Conservation (phyloP, 768 basidiomycete species). For the Cystofilobasidium ferigula region DNA sequence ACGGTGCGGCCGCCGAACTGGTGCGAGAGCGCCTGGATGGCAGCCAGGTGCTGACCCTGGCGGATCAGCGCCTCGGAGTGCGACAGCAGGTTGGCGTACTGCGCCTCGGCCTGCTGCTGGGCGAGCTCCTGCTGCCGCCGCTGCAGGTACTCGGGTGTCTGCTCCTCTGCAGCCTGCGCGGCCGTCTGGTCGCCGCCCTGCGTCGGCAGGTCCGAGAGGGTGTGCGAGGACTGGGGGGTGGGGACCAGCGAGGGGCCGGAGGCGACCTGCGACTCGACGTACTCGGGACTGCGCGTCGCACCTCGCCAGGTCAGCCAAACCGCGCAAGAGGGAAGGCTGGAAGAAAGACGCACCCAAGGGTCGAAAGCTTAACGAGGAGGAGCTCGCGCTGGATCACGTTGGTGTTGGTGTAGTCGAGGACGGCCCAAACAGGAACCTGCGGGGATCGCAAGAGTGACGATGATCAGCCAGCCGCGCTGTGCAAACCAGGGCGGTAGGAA, state of each 20-base stretch:
- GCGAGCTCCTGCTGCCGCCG: slow-evolving; percentile 1
- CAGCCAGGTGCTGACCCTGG: slow-evolving; percentile 79
- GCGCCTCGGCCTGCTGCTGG: slow-evolving; percentile 6
- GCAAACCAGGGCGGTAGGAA: background rate
- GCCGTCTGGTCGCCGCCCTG: slow-evolving; percentile 19
- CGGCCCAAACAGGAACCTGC: slow-evolving; percentile 98
- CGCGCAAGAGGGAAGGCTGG: background rate
- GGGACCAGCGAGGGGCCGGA: slow-evolving; percentile 25
- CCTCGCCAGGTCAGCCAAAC: background rate
- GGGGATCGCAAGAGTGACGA: background rate
- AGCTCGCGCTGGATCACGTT: slow-evolving; percentile 83
- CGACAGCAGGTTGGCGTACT: slow-evolving; percentile 38
- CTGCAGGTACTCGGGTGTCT: background rate
- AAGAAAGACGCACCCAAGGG: slow-evolving; percentile 50
- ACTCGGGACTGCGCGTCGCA: slow-evolving; percentile 17
- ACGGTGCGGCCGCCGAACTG: slow-evolving; percentile 91
- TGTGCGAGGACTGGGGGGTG: background rate
- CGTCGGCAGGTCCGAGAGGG: slow-evolving; percentile 2
- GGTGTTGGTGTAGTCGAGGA: slow-evolving; percentile 92
- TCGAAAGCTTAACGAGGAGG: slow-evolving; percentile 89
- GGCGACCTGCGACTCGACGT: slow-evolving; percentile 25
- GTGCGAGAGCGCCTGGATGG: slow-evolving; percentile 66
- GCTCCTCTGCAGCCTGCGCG: background rate
- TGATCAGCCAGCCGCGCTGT: too few relatives aligned
- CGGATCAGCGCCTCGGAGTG: slow-evolving; percentile 76